These are phyloP conservation scores for Testicularia cyperi DNA, from an alignment of 1,284 basidiomycete genomes.

Conservation along the genomic window DNA sequence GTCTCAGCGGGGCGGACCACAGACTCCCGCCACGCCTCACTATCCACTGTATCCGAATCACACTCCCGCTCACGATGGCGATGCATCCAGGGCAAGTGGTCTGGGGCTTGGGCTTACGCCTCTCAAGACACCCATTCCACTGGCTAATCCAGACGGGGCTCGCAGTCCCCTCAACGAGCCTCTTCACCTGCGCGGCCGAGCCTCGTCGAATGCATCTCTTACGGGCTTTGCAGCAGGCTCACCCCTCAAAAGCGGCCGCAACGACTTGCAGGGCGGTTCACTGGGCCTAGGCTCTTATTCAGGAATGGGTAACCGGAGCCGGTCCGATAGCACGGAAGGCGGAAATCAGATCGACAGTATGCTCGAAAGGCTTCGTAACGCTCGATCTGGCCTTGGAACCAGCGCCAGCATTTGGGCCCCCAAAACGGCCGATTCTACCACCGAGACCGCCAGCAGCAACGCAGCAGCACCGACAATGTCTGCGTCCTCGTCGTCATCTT, in stretches of 20 bases:
- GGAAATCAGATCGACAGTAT: slow-evolving; percentile 34
- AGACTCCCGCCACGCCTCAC: slow-evolving; percentile 35
- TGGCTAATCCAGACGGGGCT: slow-evolving; percentile 16
- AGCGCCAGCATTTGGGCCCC: slow-evolving; percentile 40
- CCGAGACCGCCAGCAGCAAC: slow-evolving; percentile 2
- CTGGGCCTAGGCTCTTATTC: slow-evolving; percentile 14
- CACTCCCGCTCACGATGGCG: slow-evolving; percentile 5
- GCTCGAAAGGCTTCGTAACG: slow-evolving; percentile 29
- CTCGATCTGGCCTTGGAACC: slow-evolving; percentile 27
- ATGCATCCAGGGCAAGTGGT: slow-evolving; percentile 25
- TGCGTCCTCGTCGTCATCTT: background rate
- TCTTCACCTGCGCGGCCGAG: slow-evolving; percentile 18
- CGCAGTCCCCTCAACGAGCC: slow-evolving; percentile 24
- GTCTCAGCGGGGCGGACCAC: slow-evolving; percentile 30
- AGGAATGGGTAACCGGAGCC: too few species aligned
- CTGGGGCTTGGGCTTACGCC: slow-evolving; percentile 38
- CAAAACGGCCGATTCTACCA: slow-evolving; percentile 6
- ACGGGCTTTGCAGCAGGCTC: slow-evolving; percentile 11
- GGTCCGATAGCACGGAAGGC: background rate
- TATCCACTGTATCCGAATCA: slow-evolving; percentile 15
- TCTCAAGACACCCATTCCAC: slow-evolving; percentile 20
- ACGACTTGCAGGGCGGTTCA: slow-evolving; percentile 11
- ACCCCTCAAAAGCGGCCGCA: slow-evolving; percentile 15
- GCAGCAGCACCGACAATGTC: too few species aligned
- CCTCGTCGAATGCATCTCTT: slow-evolving; percentile 12